Percentiles rank a stretch among this genome's conserved stretches.
phyloP scores from a whole-genome alignment of 2,329 filamentous ascomycete genomes.

The Sporothrix protearum region DNA sequence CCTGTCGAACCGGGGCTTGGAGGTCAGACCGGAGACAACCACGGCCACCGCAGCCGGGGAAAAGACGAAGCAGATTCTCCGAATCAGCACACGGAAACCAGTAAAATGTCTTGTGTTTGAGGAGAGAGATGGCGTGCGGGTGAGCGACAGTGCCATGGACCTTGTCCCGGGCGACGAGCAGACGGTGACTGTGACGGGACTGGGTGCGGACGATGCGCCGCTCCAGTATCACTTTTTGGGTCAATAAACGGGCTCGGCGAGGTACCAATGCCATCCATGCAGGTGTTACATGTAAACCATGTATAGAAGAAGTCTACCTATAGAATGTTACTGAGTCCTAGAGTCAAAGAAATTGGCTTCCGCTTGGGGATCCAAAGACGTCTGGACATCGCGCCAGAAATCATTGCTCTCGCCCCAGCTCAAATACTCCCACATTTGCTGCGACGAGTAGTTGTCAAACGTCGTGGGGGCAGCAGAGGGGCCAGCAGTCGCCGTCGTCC shows the following conservation, averaged over 20 bases:
- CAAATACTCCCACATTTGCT: constrained; percentile 14
- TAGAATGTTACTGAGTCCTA: constrained; percentile 5
- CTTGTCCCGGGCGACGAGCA: constrained; percentile 59
- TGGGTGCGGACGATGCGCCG: background rate
- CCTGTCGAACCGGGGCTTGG: constrained; percentile 50
- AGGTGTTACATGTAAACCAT: no score
- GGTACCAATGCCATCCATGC: background rate
- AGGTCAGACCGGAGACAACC: constrained; percentile 44
- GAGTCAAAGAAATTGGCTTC: constrained; percentile 3
- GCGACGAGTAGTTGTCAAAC: constrained; percentile 8
- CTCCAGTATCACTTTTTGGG: constrained; percentile 10
- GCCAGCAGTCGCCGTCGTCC: background rate
- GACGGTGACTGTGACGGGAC: background rate
- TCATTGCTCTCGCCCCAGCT: constrained; percentile 1
- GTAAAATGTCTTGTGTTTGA: constrained; percentile 65
- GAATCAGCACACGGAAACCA: constrained; percentile 58
- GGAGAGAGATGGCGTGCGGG: constrained; percentile 46
- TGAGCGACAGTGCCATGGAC: constrained; percentile 65
- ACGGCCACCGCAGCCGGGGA: constrained; percentile 33
- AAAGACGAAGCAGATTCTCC: constrained; percentile 38
- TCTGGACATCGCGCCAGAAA: background rate
- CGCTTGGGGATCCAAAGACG: background rate
- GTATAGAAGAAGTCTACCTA: no score
- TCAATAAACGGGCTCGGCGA: background rate
- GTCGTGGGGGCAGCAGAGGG: background rate